Base-by-base conservation (phyloP, 805 yeast species). In the Tetrapisispora pingtungensis region DNA sequence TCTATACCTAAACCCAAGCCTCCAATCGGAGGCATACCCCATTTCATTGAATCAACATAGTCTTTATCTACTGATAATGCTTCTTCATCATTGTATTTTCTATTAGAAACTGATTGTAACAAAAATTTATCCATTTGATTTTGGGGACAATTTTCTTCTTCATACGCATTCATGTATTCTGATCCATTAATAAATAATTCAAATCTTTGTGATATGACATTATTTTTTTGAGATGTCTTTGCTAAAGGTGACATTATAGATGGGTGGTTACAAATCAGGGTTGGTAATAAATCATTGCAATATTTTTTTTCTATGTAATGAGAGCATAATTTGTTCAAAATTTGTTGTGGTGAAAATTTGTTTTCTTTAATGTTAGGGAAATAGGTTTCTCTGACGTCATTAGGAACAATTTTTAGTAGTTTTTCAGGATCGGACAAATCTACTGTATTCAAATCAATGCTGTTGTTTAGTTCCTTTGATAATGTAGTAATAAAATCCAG, bases 1-100 rank as follows among this genome's bases (percentile, higher is more conserved):
- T 93, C 99, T 18, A 93, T 72, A 0, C 99, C 99, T 47, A 95
- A 67, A 0, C 98, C 99, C 85, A 96, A 85, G 0, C 99, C 99
- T 2, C 95, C 97, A 3, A 97, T 90, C 1, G 98, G 98, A 3
- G 97, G 97, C 67, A 93, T 74, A 1, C 96, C 97, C 73, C 81
- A 85, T 58, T 86, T 90, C 89, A 93, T 80, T 14, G 81, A 75
- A 36, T 75, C 72, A 1, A 88, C 76, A 58, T 78, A 93, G 40
- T 71, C 70, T 55, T 75, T 65, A 59, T 93, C 98, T 0, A 94
- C 85, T 0, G 81, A 59, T 32, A 82, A 67, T 4, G 79, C 63
- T 48, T 87, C 96, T 1, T 57, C 55, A 54, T 84, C 94, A 3
- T 72, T 64, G 45, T 58, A 74, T 7, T 68, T 66, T 1, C 61